Evolutionary conservation across 331 rosid genomes (phyloP), one percentile per base, ranked within the genome.

Genomic region (Quercus phellos): DNA sequence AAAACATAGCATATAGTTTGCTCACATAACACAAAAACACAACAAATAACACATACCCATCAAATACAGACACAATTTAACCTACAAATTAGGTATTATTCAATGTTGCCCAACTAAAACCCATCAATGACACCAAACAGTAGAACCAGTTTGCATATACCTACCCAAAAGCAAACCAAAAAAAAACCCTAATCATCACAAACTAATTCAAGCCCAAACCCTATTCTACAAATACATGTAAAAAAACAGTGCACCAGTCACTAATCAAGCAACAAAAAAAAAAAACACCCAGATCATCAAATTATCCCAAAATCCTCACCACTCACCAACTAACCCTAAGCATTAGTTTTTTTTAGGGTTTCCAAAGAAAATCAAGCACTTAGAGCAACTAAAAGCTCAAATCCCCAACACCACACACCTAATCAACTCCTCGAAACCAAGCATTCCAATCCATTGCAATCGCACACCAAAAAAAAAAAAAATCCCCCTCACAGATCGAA

Each of bases 401-500:
- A 75, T 74, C 64, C 66, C 32, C 56, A 67, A 4, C 51, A 67
- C 70, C 68, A 46, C 78, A 43, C 72, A 34, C 71, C 35, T 29
- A 50, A 17, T 69, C 76, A 76, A 18, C 58, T 75, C 76, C 72
- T 78, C 80, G 85, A 78, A 84, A 83, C 82, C 80, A 70, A 70
- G 50, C 74, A 46, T 19, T 70, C 18, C 53, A 46, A 46, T 46
- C 53, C 4, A 11, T 46, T 46, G 14, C 17, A 11, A 46, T 12
- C 53, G 53, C 53, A 1, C 17, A 12, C 53, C 8, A 0, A 7
- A 0, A 46, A 0, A 12, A 38, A 0, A 46, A 0, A 12, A 46
- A 46, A 11, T 12, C 17, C 53, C 46, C 50, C 38, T 53, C 3
- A 82, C 77, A 83, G 92, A 89, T 88, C 93, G 85, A 82, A 78